Conservation (phyloP, 2,329 filamentous ascomycete genomes). For the Elsinoe ampelina region DNA sequence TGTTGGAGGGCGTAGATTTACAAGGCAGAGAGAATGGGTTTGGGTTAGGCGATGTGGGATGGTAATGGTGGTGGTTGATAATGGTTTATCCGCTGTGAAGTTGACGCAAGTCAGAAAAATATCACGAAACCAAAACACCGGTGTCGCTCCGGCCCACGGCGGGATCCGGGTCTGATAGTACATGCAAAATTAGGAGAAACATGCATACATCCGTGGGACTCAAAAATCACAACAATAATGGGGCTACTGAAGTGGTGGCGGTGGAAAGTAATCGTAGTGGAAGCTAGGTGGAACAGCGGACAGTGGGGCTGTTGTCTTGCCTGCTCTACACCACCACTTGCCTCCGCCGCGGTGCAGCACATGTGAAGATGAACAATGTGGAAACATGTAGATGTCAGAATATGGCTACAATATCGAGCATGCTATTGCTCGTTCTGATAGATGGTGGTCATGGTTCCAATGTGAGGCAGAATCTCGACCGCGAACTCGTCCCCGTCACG, state of each 20-base stretch:
- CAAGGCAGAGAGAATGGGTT: too few species aligned
- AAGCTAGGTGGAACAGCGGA: background rate
- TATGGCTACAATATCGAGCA: too few species aligned
- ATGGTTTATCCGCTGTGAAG: background rate
- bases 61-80: background rate
- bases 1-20: too few species aligned
- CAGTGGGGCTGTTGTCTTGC: background rate
- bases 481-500: conserved; percentile 39
- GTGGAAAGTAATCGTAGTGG: background rate
- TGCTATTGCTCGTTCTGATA: conserved; percentile 26
- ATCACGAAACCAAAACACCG: background rate
- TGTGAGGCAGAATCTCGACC: conserved; percentile 40
- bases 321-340: background rate
- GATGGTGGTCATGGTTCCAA: conserved; percentile 41
- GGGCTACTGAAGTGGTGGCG: background rate
- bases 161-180: background rate
- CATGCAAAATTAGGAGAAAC: background rate
- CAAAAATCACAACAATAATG: background rate
- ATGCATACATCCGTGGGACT: background rate
- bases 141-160: conserved; percentile 5
- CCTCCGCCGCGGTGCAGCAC: background rate
- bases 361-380: too few species aligned
- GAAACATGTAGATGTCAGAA: too few species aligned
- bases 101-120: background rate
- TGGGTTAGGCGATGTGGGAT: background rate